Percentiles rank a stretch among this genome's conserved stretches.
phyloP scores from a whole-genome alignment of 306 rosid species.

The Sechiopsis laciniata region DNA sequence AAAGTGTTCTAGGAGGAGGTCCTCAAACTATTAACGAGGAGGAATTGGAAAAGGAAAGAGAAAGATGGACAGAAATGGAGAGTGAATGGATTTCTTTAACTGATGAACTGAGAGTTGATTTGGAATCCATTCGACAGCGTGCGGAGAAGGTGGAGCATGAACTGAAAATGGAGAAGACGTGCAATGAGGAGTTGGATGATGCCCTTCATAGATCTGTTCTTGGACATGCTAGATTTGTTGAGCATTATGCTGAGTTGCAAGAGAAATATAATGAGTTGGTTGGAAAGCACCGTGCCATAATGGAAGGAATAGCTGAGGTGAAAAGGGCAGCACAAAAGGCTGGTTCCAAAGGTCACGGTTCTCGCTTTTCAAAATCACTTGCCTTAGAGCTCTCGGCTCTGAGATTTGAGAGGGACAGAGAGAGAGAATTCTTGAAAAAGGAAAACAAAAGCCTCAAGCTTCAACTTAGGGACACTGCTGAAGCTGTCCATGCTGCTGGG shows the following conservation, averaged over 20 bases:
- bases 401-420: constrained; percentile 88
- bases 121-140: constrained; percentile 54
- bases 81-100: constrained; percentile 96
- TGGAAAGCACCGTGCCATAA: constrained; percentile 69
- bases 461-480: constrained; percentile 95
- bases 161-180: constrained; percentile 58
- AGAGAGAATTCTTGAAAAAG: constrained; percentile 69
- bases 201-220: constrained; percentile 74
- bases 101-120: constrained; percentile 81
- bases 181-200: constrained; percentile 84
- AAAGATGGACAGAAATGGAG: constrained; percentile 96
- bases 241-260: constrained; percentile 88
- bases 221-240: constrained; percentile 85
- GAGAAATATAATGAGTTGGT: constrained; percentile 73
- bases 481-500: constrained; percentile 99
- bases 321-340: constrained; percentile 83
- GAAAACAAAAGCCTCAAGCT: constrained; percentile 74
- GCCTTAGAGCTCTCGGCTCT: constrained; percentile 84
- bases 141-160: constrained; percentile 75
- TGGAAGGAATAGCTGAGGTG: constrained; percentile 90
- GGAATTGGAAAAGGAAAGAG: constrained; percentile 76
- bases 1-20: constrained; percentile 29
- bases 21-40: constrained; percentile 36
- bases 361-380: constrained; percentile 76
- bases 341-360: constrained; percentile 66